Evolutionary conservation across 345 rosid species (phyloP), one percentile per base, ranked within the genome.

Genomic region (Eucalyptus dawsonii): DNA sequence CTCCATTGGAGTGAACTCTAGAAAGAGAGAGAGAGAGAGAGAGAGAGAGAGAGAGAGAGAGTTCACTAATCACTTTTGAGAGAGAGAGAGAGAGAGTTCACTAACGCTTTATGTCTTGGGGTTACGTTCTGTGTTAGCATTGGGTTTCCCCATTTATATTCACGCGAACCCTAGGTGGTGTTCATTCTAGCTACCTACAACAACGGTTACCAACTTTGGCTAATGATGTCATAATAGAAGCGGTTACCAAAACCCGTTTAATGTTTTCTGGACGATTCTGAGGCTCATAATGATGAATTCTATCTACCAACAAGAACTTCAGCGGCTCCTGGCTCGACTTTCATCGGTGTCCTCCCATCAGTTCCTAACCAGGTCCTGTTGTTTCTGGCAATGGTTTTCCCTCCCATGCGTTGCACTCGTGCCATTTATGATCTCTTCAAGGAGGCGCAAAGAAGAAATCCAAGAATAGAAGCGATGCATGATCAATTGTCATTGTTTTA

Each of bases 1-100:
- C 86, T 92, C 96, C 95, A 93, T 94, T 49, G 80, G 25, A 17
- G 49, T 27, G 88, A 7, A 42, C 62, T 56, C 72, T 40, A 13
- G 29, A 19, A 6, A 37, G 15, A 51, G 29, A 72, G 34, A 60
- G 34, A 34, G 34, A 34, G 34, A 34, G 34, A 34, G 34, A 34
- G 34, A 34, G 34, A 34, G 34, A 34, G 34, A 34, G 34, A 34
- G 34, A 34, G 34, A 34, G 34, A 34, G 42, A 67, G 80, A 69
- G 21, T 69, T 34, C 80, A 17, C 80, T 69, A 17, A 69, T n/a
- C n/a, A n/a, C n/a, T n/a, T n/a, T n/a, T 29, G 40, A 67, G 80
- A 67, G 11, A 50, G 53, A 50, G 53, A 60, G 34, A 62, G 37
- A 65, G 42, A 67, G 80, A 69, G 21, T 69, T 34, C 80, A 17